A percentile compares a stretch with the other conserved stretches of the same genome.
These are phyloP conservation scores for Melaleuca alternifolia DNA, from an alignment of 345 rosid genomes.

Conservation along the genomic window DNA sequence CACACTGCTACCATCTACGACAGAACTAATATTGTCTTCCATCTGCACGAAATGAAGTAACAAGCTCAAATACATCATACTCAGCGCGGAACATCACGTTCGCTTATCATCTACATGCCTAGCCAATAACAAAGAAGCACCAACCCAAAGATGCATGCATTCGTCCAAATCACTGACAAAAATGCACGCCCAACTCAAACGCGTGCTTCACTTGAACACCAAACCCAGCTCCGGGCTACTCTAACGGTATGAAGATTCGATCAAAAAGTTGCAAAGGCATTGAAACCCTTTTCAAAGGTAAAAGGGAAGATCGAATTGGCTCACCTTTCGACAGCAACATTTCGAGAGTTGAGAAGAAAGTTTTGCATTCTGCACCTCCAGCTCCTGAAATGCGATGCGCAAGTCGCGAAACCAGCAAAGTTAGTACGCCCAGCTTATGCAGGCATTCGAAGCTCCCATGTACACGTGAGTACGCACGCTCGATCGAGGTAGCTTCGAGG, in stretches of 20 bases:
- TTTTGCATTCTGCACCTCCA: conserved; percentile 50
- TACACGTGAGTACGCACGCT: neutral
- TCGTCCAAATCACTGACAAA: neutral
- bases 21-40: conserved; percentile 18
- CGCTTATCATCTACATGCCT: neutral
- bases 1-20: neutral
- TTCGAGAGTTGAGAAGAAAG: conserved; percentile 36
- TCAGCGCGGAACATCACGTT: neutral
- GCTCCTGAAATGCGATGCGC: conserved; percentile 27
- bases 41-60: conserved; percentile 15
- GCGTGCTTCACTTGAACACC: neutral
- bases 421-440: neutral
- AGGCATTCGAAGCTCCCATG: neutral
- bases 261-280: neutral
- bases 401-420: neutral
- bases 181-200: neutral
- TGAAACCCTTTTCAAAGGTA: neutral
- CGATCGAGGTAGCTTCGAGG: neutral
- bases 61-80: neutral
- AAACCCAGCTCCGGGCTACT: neutral
- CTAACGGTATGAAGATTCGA: neutral
- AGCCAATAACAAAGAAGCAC: neutral
- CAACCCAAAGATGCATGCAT: neutral
- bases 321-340: conserved; percentile 50
- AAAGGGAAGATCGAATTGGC: neutral